Base-by-base conservation (phyloP, 192 early-diverging fungal species). In the Allomyces macrogynus region DNA sequence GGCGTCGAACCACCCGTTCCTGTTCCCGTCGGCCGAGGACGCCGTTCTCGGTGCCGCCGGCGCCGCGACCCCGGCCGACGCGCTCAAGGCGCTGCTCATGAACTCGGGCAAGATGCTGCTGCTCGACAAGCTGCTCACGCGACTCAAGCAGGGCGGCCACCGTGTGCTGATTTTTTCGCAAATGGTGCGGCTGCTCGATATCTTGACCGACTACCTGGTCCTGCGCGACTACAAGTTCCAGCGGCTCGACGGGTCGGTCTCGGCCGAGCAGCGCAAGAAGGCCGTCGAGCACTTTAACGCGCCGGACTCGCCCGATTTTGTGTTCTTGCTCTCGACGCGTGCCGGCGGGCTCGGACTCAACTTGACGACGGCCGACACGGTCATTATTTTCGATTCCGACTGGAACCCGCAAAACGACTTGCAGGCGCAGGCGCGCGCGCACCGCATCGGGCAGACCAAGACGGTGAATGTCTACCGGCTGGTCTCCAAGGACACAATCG, bases 51-150 rank as follows among this genome's bases (percentile, higher is more conserved):
- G 22, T 14, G 22, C 20, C 73, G 73, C 65, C 65, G 67, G 14
- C 63, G 65, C 70, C 10, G 69, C 74, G 44, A 69, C 73, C 8
- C 62, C 69, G n/a, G 78, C 80, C 10, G 71, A 68, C 1, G 83
- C 87, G 65, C 72, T 95, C 49, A 79, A 81, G 20, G 93, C 86
- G 0, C 73, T 97, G 24, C 80, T 99, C 61, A 82, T 75, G 61
- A 92, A 90, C 75, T 93, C 92, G 67, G 97, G 97, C 60, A 99
- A 99, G 72, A 97, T 99, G 95, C 84, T 93, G 7, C 72, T 99
- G 11, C 74, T 99, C 23, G 97, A 99, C 71, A 97, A 97, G 75
- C 76, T 99, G 62, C 73, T 99, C 68, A 84, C 88, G 10, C 82
- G 93, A 43, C 79, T 97, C 18, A 88, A 91, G 70, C 82, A 79